Conservation (phyloP, 345 rosid species). For the Barbarea vulgaris region DNA sequence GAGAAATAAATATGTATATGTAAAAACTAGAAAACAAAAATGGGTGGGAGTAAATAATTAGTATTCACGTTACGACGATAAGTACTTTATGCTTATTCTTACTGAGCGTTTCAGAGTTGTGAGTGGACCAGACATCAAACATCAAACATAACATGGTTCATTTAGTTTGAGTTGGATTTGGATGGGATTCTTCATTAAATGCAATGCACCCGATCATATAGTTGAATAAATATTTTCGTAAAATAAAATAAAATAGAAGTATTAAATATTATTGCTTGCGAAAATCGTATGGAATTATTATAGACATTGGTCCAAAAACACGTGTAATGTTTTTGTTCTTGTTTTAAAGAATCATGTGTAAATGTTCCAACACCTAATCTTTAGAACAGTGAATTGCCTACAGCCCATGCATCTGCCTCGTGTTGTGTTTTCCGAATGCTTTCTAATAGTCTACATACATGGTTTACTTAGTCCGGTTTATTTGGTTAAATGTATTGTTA, state of each 20-base stretch:
- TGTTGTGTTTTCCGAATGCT: conserved; percentile 15
- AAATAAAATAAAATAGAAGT: not conserved
- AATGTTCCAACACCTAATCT: conserved; percentile 36
- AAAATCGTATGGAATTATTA: conserved; percentile 28
- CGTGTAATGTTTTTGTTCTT: conserved; percentile 34
- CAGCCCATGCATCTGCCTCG: conserved; percentile 35
- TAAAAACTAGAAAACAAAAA: not conserved
- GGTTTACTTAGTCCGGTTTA: too few relatives aligned
- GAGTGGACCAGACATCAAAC: conserved; percentile 29
- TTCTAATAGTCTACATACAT: too few relatives aligned
- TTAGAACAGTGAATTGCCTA: conserved; percentile 4
- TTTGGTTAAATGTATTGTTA: too few relatives aligned
- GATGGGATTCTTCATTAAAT: conserved; percentile 34
- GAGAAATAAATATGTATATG: not conserved
- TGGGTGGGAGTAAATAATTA: not conserved
- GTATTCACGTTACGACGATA: not conserved
- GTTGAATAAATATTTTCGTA: not conserved
- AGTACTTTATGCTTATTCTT: conserved; percentile 21
- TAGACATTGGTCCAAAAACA: conserved; percentile 32
- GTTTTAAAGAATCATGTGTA: conserved; percentile 30
- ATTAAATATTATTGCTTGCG: conserved; percentile 7
- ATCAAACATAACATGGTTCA: conserved; percentile 28
- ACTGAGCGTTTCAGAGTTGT: conserved; percentile 25
- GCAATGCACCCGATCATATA: conserved; percentile 21
- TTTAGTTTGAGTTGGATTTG: conserved; percentile 32